These are phyloP conservation scores for Canariomyces notabilis DNA, from an alignment of 2,329 filamentous ascomycete species.

Conservation along the genomic window DNA sequence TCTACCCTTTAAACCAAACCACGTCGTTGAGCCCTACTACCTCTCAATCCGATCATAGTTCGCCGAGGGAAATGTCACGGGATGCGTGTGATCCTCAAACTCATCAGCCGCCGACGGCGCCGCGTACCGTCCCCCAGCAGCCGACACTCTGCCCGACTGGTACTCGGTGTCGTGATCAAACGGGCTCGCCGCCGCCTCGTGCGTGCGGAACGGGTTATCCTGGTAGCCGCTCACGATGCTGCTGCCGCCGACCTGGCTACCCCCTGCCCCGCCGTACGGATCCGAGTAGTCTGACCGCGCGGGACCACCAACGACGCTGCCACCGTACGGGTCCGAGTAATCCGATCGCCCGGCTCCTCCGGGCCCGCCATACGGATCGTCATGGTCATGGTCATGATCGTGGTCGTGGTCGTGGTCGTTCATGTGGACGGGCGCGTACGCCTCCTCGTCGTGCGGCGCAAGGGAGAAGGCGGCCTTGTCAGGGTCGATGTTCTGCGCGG, in stretches of 20 bases:
- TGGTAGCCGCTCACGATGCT: constrained; percentile 35
- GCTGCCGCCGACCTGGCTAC: constrained; percentile 7
- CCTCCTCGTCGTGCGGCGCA: constrained; percentile 61
- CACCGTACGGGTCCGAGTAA: constrained; percentile 27
- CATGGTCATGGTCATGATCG: constrained; percentile 24
- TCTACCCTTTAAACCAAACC: too few relatives aligned
- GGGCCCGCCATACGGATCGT: constrained; percentile 18
- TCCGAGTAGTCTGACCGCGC: constrained; percentile 21
- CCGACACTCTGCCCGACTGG: constrained; percentile 28
- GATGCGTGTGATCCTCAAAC: constrained; percentile 40
- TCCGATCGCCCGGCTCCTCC: constrained; percentile 16
- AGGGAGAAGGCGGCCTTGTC: constrained; percentile 66
- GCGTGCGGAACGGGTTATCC: constrained; percentile 28
- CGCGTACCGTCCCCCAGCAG: constrained; percentile 31
- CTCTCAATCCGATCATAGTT: constrained; percentile 49
- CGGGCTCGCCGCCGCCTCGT: constrained; percentile 27
- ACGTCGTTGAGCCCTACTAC: too few relatives aligned
- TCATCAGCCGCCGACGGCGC: constrained; percentile 38
- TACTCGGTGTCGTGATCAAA: constrained; percentile 52
- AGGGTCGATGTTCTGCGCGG: constrained; percentile 54
- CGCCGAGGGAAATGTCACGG: constrained; percentile 51
- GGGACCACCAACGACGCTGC: constrained; percentile 9
- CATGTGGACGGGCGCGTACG: constrained; percentile 57
- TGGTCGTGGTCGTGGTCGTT: constrained; percentile 47
- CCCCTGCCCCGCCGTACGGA: constrained; percentile 23